These are phyloP conservation scores for Aspergillus fructus DNA, from an alignment of 2,329 filamentous ascomycete species.

Conservation along the genomic window DNA sequence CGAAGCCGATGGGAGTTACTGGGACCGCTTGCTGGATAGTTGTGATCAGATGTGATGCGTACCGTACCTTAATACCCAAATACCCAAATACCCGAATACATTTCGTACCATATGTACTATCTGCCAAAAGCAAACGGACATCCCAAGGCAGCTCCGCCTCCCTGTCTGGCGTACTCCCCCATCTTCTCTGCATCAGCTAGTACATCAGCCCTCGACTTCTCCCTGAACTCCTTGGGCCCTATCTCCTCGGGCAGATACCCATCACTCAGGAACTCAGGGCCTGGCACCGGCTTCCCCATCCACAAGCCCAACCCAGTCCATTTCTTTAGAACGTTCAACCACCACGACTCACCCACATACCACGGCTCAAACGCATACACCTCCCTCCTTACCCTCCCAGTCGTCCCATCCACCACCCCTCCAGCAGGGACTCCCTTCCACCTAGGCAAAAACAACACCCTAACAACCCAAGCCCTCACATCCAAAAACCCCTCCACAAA, in stretches of 20 bases:
- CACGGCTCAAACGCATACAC: conserved; percentile 8
- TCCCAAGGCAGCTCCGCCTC: background rate
- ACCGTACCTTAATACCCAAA: background rate
- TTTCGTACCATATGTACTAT: background rate
- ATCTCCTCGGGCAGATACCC: conserved; percentile 9
- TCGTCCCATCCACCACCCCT: background rate
- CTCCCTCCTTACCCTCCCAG: background rate
- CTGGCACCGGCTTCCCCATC: too few species aligned
- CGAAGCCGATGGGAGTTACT: background rate
- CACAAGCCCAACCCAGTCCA: too few species aligned
- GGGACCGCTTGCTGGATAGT: conserved; percentile 6
- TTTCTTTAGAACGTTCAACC: background rate
- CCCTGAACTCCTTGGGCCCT: conserved; percentile 6
- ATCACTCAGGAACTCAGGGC: conserved; percentile 1
- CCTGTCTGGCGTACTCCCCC: conserved; percentile 2
- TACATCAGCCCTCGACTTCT: conserved; percentile 2
- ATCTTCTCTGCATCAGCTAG: conserved; percentile 6
- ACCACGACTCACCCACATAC: conserved; percentile 6
- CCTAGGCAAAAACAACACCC: too few species aligned
- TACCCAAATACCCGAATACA: background rate
- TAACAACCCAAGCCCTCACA: too few species aligned
- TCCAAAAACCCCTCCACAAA: too few species aligned
- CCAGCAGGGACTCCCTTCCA: too few species aligned
- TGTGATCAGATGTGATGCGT: conserved; percentile 3
- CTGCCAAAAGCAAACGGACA: conserved; percentile 6